These are phyloP conservation scores for Sarocladiaceae sp. DNA, from an alignment of 2,329 filamentous ascomycete species.

Conservation along the genomic window DNA sequence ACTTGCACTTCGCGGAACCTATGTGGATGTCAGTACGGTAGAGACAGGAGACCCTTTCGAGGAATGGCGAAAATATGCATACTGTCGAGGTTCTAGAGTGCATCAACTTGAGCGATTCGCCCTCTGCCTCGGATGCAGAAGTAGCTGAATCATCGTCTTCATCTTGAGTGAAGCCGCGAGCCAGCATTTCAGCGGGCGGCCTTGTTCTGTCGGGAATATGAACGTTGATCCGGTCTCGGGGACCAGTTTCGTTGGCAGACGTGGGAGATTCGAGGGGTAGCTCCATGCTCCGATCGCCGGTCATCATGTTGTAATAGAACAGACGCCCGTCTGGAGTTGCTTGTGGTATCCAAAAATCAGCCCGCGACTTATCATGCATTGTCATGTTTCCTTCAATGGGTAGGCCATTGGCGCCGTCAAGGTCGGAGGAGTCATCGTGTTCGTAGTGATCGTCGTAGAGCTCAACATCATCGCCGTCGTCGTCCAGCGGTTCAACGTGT, in stretches of 20 bases:
- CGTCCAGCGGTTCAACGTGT: slow-evolving; percentile 50
- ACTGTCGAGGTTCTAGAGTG: slow-evolving; percentile 4
- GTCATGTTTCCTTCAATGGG: slow-evolving; percentile 63
- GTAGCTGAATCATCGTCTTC: slow-evolving; percentile 84
- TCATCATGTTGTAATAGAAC: slow-evolving; percentile 98
- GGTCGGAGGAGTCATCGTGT: slow-evolving; percentile 50
- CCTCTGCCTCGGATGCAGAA: slow-evolving; percentile 83
- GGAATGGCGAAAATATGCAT: background rate
- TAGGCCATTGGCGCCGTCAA: slow-evolving; percentile 54
- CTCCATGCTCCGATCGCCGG: slow-evolving; percentile 91
- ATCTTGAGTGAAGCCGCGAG: slow-evolving; percentile 72
- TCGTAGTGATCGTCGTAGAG: slow-evolving; percentile 66
- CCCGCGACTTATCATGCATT: slow-evolving; percentile 67
- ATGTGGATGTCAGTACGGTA: slow-evolving; percentile 23
- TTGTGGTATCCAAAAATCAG: slow-evolving; percentile 98
- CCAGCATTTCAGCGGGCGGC: slow-evolving; percentile 87
- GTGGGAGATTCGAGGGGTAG: slow-evolving; percentile 87
- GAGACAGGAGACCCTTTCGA: background rate
- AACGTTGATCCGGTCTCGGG: slow-evolving; percentile 83
- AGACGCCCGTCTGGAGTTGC: slow-evolving; percentile 88
- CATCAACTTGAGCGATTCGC: slow-evolving; percentile 39
- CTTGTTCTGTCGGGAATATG: slow-evolving; percentile 85
- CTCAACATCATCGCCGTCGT: slow-evolving; percentile 61
- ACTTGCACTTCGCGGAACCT: slow-evolving; percentile 60
- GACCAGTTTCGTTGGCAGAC: slow-evolving; percentile 75